Percentiles rank a stretch among this genome's conserved stretches.
phyloP scores from a whole-genome alignment of 176 grass and related monocot genomes.

The Chrysopogon serrulatus region DNA sequence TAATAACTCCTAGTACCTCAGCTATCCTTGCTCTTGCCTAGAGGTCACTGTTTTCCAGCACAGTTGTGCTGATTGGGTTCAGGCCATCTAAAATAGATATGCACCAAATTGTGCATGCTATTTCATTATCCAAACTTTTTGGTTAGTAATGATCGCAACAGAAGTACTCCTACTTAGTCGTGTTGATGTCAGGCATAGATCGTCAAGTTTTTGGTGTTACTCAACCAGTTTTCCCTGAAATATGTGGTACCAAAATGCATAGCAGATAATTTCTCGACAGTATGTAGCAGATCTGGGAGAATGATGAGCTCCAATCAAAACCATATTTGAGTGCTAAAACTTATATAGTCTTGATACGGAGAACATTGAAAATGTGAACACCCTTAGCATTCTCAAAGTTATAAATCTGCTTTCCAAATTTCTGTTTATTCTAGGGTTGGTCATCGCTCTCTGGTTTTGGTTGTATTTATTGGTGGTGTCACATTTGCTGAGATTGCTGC shows the following conservation, averaged over 20 bases:
- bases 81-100: not conserved
- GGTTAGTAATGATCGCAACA: not conserved
- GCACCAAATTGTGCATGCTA: not conserved
- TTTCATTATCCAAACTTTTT: not conserved
- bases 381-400: not conserved
- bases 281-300: slow-evolving; percentile 1
- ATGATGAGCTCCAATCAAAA: not conserved
- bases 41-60: not conserved
- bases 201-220: not conserved
- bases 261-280: not conserved
- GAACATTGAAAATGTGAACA: not conserved
- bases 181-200: too few relatives aligned
- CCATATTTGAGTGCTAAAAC: not conserved
- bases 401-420: not conserved
- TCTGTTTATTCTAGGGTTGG: slow-evolving; percentile 49
- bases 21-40: not conserved
- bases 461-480: slow-evolving; percentile 83
- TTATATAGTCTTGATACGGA: not conserved
- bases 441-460: slow-evolving; percentile 70
- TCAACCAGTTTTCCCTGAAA: not conserved
- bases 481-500: slow-evolving; percentile 96
- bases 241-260: not conserved
- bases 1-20: not conserved
- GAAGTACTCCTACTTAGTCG: not conserved
- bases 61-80: not conserved